phyloP scores from a whole-genome alignment of 2,329 filamentous ascomycete species.

The Penicillium sp. region DNA sequence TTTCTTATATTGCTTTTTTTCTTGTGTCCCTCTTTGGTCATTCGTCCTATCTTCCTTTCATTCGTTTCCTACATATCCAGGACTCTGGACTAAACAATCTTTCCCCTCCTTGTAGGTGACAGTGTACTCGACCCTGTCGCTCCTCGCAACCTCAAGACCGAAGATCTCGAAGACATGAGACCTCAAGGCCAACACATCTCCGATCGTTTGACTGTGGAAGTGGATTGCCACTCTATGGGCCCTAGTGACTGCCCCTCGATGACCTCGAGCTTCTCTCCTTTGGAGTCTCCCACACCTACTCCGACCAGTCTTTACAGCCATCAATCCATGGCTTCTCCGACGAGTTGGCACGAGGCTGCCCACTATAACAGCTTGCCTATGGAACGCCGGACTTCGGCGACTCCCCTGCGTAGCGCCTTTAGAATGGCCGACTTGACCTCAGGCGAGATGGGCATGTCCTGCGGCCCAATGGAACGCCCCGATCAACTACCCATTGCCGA shows the following conservation, averaged over 20 bases:
- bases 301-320: conserved; percentile 43
- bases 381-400: conserved; percentile 28
- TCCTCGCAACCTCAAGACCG: conserved; percentile 28
- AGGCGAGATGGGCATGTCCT: conserved; percentile 34
- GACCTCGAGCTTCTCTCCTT: conserved; percentile 41
- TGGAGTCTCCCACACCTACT: conserved; percentile 42
- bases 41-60: not conserved
- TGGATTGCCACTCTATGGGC: conserved; percentile 40
- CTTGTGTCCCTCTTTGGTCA: not conserved
- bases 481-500: conserved; percentile 38
- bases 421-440: conserved; percentile 37
- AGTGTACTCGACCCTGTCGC: conserved; percentile 28
- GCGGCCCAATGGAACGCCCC: conserved; percentile 34
- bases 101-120: conserved; percentile 28
- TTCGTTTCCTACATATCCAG: conserved; percentile 5
- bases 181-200: conserved; percentile 36
- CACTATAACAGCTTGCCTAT: conserved; percentile 31
- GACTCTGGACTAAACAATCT: conserved; percentile 8
- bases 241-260: conserved; percentile 43
- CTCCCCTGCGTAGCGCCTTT: conserved; percentile 38
- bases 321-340: conserved; percentile 37
- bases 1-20: not conserved
- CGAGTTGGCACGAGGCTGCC: conserved; percentile 36
- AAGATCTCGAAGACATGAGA: conserved; percentile 40
- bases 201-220: conserved; percentile 40